Evolutionary conservation across 192 early-diverging fungal species (phyloP).

Genomic region (Linnemannia schmuckeri): DNA sequence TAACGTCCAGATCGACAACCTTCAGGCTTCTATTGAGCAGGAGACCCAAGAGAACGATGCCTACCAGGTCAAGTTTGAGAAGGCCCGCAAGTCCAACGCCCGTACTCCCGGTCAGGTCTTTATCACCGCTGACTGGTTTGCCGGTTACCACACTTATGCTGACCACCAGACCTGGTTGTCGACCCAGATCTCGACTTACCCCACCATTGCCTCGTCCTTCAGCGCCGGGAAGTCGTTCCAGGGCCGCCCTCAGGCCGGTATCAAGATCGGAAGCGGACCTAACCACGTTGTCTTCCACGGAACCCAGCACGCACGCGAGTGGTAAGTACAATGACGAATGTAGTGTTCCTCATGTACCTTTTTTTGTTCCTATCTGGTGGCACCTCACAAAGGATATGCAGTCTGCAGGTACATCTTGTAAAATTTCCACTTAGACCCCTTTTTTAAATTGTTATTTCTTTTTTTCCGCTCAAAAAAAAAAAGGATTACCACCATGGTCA

Average conservation of each 20-base stretch:
- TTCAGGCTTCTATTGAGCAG: constrained; percentile 58
- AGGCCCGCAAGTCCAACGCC: constrained; percentile 13
- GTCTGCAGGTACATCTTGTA: not conserved
- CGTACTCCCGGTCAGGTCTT: constrained; percentile 11
- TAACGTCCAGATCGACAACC: constrained; percentile 54
- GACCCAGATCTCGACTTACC: constrained; percentile 31
- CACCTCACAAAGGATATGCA: not conserved
- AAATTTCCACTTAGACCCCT: not conserved
- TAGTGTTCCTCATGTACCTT: not conserved
- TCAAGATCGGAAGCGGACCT: constrained; percentile 48
- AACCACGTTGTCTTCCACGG: constrained; percentile 50
- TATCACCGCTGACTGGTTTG: constrained; percentile 29
- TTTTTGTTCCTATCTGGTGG: not conserved
- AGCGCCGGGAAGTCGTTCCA: constrained; percentile 41
- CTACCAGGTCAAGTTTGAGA: constrained; percentile 20
- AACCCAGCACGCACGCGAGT: constrained; percentile 72
- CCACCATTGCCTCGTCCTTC: constrained; percentile 16
- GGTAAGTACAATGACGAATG: constrained; percentile 47
- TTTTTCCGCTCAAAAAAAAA: not conserved
- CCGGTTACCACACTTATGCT: constrained; percentile 36
- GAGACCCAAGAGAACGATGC: constrained; percentile 44
- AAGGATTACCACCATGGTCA: constrained; percentile 56
- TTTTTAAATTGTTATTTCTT: not conserved
- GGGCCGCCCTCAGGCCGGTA: constrained; percentile 30
- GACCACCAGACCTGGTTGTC: constrained; percentile 40